Base-by-base conservation (phyloP, 495 filamentous ascomycete genomes). In the Apiosordaria backusii region DNA sequence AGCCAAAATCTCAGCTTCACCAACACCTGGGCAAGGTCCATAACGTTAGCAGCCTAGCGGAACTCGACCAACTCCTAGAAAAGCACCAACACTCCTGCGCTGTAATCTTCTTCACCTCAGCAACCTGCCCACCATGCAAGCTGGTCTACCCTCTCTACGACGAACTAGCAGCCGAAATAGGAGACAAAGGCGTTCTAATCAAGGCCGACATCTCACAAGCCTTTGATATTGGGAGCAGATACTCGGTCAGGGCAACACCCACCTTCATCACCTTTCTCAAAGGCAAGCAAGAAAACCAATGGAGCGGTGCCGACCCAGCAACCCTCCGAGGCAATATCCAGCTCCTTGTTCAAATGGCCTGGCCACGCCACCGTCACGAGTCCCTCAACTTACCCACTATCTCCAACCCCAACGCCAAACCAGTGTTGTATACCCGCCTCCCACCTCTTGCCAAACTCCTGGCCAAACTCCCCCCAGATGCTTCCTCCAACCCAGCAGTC, bases 101-200 rank as follows among this genome's bases (percentile, higher is more conserved):
- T 4, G 87, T 95, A 29, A 83, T 97, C 66, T 98, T 97, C 82
- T 98, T 98, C 77, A 97, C 94, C 2, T 93, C 90, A 10, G 83
- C 90, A 3, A 95, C 88, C 26, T 97, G 94, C 71, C 85, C 88
- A 0, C 92, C 94, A 3, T 97, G 94, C 83, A 92, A 88, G 76
- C 77, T 85, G 16, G 84, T 96, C 4, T 94, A 97, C 70, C 93
- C 93, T 19, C 78, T 88, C 5, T 97, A 92, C 70, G 89, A 96
- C 62, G 82, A 90, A 65, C 82, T 97, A 1, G 93, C 94, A 15
- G 85, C 82, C 29, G 89, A 94, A 69, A 83, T 86, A 24, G 88
- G 87, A n/a, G 80, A 83, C 52, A 89, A 86, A 71, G 87, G 87
- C 7, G 75, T 86, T 9, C 82, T 97, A 24, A 89, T 97, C 76